phyloP scores from a whole-genome alignment of 441 rosid species.

The Populus hybrid region DNA sequence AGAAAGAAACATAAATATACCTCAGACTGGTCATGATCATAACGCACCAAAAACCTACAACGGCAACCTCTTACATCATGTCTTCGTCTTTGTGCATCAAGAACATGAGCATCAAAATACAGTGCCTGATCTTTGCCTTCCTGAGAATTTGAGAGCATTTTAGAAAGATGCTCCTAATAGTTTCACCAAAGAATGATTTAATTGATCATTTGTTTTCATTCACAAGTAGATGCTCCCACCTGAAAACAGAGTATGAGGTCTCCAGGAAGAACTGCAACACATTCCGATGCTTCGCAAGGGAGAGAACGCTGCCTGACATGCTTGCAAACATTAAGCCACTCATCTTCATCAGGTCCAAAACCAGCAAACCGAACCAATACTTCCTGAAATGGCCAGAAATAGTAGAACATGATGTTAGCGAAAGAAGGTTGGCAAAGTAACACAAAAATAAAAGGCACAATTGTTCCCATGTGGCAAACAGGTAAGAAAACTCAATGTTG shows the following conservation, averaged over 20 bases:
- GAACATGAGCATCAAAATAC: constrained; percentile 93
- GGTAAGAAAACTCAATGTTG: neutral
- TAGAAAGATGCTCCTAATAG: neutral
- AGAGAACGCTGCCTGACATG: constrained; percentile 90
- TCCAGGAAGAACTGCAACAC: constrained; percentile 96
- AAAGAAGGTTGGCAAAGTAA: neutral
- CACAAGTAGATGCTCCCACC: constrained; percentile 37
- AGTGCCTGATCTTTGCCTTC: constrained; percentile 99
- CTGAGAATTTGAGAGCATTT: constrained; percentile 38
- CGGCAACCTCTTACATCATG: constrained; percentile 99
- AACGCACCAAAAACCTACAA: constrained; percentile 95
- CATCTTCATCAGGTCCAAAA: constrained; percentile 94
- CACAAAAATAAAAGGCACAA: neutral
- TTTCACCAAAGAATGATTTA: neutral
- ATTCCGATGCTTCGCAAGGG: constrained; percentile 98
- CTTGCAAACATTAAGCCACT: constrained; percentile 86
- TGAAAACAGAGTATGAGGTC: constrained; percentile 98
- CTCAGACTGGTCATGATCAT: constrained; percentile 96
- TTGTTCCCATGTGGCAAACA: neutral
- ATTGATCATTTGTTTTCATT: constrained; percentile 9
- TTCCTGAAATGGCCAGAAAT: constrained; percentile 53
- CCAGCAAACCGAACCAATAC: constrained; percentile 92
- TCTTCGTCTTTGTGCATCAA: constrained; percentile 94
- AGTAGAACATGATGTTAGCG: neutral
- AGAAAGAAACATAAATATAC: constrained; percentile 34